A percentile compares a stretch with the other conserved stretches of the same genome.
Conservation (phyloP, 768 basidiomycete species). For the Leccinellum luteum region DNA sequence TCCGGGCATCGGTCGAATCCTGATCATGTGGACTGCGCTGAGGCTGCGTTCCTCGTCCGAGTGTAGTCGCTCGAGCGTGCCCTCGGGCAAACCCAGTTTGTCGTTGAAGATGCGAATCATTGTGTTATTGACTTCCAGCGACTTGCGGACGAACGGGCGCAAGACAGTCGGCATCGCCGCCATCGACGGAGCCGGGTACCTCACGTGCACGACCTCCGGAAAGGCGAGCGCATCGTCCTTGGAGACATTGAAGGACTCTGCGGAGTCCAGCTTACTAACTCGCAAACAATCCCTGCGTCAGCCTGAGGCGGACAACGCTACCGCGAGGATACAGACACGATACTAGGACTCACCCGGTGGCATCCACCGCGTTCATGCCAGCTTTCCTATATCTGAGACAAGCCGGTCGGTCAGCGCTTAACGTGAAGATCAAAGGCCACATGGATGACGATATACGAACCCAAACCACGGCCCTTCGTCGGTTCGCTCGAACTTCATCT, state of each 20-base stretch:
- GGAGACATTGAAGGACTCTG: not conserved
- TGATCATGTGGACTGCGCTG: no score
- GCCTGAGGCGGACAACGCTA: not conserved
- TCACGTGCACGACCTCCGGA: not conserved
- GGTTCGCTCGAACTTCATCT: conserved; percentile 37
- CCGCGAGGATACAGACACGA: not conserved
- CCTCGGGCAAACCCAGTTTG: no score
- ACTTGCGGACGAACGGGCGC: no score
- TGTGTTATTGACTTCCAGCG: no score
- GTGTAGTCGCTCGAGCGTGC: no score
- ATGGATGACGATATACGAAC: not conserved
- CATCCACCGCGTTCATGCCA: not conserved
- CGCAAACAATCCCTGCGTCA: not conserved
- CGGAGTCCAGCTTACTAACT: not conserved
- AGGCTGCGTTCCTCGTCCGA: no score
- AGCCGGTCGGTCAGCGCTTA: not conserved
- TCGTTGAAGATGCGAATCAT: no score
- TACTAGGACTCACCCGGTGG: not conserved
- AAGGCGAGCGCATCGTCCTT: not conserved
- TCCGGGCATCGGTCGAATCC: no score
- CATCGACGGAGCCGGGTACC: no score
- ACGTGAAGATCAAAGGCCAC: not conserved
- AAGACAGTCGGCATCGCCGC: no score
- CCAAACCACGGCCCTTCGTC: not conserved
- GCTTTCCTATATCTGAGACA: not conserved